Percentiles rank a stretch among this genome's conserved stretches.
These are phyloP conservation scores for Casuarina equisetifolia DNA, from an alignment of 306 rosid genomes.

Conservation along the genomic window DNA sequence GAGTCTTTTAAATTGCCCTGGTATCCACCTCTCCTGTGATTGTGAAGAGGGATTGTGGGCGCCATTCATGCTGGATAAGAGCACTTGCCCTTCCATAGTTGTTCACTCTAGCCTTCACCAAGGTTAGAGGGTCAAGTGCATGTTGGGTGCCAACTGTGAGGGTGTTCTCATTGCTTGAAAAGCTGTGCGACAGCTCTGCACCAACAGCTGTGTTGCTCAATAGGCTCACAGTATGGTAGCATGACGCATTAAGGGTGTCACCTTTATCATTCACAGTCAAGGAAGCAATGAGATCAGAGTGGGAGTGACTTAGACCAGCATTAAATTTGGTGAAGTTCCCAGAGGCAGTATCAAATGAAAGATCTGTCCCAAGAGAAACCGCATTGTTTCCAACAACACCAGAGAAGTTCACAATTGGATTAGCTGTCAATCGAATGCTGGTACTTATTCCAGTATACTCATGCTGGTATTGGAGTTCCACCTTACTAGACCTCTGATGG, in stretches of 20 bases:
- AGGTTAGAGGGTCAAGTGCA: slow-evolving; percentile 80
- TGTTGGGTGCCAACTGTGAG: slow-evolving; percentile 87
- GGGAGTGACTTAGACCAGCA: slow-evolving; percentile 20
- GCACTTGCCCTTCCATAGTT: too few species aligned
- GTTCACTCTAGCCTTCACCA: slow-evolving; percentile 35
- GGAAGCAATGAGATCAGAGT: slow-evolving; percentile 76
- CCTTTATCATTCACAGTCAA: slow-evolving; percentile 75
- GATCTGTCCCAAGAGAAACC: too few species aligned
- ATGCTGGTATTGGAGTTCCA: slow-evolving; percentile 85
- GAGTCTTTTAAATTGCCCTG: slow-evolving; percentile 75
- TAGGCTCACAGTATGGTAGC: slow-evolving; percentile 59
- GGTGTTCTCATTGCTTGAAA: slow-evolving; percentile 66
- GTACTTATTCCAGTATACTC: slow-evolving; percentile 91
- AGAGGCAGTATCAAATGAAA: too few species aligned
- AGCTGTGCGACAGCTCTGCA: slow-evolving; percentile 79
- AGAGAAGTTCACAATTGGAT: too few species aligned
- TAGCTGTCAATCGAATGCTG: slow-evolving; percentile 33
- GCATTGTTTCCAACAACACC: too few species aligned
- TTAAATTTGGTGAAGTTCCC: too few species aligned
- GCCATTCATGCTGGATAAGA: too few species aligned
- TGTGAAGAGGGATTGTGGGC: slow-evolving; percentile 40
- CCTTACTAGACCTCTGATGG: slow-evolving; percentile 93
- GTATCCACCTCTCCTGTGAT: slow-evolving; percentile 87
- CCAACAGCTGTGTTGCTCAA: slow-evolving; percentile 50
- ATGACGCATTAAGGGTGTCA: slow-evolving; percentile 72